Evolutionary conservation across 192 early-diverging fungal genomes (phyloP), one percentile per base, ranked within the genome.

Genomic region (Rhizophagus prolifer): DNA sequence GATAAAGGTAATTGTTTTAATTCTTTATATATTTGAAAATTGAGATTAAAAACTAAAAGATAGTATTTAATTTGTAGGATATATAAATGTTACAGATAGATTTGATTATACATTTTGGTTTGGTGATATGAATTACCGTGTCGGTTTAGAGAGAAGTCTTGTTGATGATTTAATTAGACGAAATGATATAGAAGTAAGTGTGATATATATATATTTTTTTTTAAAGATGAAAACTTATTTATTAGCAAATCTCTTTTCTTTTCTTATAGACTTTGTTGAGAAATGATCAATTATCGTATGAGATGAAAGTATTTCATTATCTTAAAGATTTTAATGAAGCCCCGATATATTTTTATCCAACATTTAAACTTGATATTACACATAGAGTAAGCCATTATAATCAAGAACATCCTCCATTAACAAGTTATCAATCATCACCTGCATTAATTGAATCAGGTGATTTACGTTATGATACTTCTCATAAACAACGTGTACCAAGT

Each of bases 111-210:
- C 82, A 7, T 90, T 95, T 58, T 92, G 90, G 82, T 84, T 94
- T 58, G 94, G 94, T 44, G 94, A 95, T 79, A 79, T 94, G 47
- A 95, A 95, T 74, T 94, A 95, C 72, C 84, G 94, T 13, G 81
- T 95, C 38, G 78, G 86, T 30, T 72, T 90, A 9, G 61, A 84
- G 0, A 82, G 92, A 66, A 72, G 78, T 3, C 75, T 82, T 34
- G 91, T 88, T 3, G 83, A 89, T 9, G 75, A 82, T 2, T 79
- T 83, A 19, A 64, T 93, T 0, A 62, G 76, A 9, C 73, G 80
- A 62, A 84, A 86, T n/a, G 80, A 92, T 67, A 67, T 91, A 38
- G 76, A 81, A 66, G 83, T 84, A 78, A 75, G 23, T 28, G 2
- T 23, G 3, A 25, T 6, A 21, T 30, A 58, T n/a, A 6, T 54